Base-by-base conservation (phyloP, 495 filamentous ascomycete genomes). In the Penicillium fimorum region DNA sequence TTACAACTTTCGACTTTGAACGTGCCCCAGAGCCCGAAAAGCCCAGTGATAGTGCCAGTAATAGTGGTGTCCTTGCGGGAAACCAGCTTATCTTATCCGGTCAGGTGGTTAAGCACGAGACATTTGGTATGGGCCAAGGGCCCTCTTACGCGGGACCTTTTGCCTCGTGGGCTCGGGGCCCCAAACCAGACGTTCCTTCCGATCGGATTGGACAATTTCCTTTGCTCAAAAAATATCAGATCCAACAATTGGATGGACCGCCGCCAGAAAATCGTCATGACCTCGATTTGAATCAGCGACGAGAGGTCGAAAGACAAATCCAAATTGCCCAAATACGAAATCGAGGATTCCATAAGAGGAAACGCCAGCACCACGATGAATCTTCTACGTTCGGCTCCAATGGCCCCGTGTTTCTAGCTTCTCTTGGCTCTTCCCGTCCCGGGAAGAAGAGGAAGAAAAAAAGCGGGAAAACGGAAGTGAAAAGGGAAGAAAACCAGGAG, bases 111-210 rank as follows among this genome's bases (percentile, higher is more conserved):
- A 50, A 68, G 20, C 69, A 82, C 60, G 70, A 70, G 8, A 47
- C 70, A 0, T 81, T 63, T 57, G 79, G 79, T 1, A 69, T 74
- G 2, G 74, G 74, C 1, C 64, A 81, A 68, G 79, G 79, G 3
- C 71, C 67, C 6, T 45, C 61, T 9, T 82, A 82, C 38, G 47
- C 57, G 25, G 77, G 78, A 2, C 78, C 79, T 17, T 81, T 68
- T 57, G 78, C 75, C 3, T 59, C 52, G 5, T 78, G 75, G 70
- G 75, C 75, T 45, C 72, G 77, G 22, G 33, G 32, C 24, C 3
- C 56, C 1, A 64, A 65, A 24, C 33, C 62, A 27, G 50, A 40
- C 13, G 56, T 62, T 7, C 33, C 66, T 15, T 10, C 15, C 10
- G 48, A 63, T n/a, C 24, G 50, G 18, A 32, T 73, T 1, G 40